A percentile compares a stretch with the other conserved stretches of the same genome.
phyloP scores from a whole-genome alignment of 257 asterid genomes.

The Solanum pimpinellifolium region DNA sequence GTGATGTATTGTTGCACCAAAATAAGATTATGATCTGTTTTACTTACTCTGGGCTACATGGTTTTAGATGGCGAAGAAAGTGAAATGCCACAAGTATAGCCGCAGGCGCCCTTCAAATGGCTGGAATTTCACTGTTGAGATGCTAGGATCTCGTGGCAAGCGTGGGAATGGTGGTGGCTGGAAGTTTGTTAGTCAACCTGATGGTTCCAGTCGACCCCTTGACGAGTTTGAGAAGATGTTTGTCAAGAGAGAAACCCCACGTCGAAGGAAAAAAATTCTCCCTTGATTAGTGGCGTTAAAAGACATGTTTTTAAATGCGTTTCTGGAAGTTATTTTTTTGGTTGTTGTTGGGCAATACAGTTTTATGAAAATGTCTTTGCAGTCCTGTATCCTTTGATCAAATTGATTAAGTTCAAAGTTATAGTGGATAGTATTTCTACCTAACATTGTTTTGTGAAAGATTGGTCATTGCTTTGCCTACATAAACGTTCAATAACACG shows the following conservation, averaged over 20 bases:
- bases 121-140: conserved; percentile 87
- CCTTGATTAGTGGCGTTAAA: conserved; percentile 19
- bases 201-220: conserved; percentile 86
- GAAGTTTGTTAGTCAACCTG: conserved; percentile 71
- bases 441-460: neutral
- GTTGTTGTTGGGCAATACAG: neutral
- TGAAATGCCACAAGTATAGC: conserved; percentile 81
- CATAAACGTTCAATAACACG: neutral
- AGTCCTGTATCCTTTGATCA: neutral
- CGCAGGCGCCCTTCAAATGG: conserved; percentile 85
- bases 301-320: neutral
- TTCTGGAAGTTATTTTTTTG: neutral
- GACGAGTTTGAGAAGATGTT: conserved; percentile 77
- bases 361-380: neutral
- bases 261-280: conserved; percentile 52
- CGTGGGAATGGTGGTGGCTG: conserved; percentile 88
- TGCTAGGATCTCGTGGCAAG: conserved; percentile 58
- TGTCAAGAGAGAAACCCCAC: conserved; percentile 83
- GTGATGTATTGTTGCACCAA: neutral
- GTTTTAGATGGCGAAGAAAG: conserved; percentile 50
- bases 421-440: neutral
- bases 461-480: neutral
- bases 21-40: neutral
- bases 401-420: neutral
- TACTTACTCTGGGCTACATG: neutral